A percentile compares a stretch with the other conserved stretches of the same genome.
Evolutionary conservation across 2,329 filamentous ascomycete genomes (phyloP).

Genomic region (Dryadomyces quercus-mongolicae): DNA sequence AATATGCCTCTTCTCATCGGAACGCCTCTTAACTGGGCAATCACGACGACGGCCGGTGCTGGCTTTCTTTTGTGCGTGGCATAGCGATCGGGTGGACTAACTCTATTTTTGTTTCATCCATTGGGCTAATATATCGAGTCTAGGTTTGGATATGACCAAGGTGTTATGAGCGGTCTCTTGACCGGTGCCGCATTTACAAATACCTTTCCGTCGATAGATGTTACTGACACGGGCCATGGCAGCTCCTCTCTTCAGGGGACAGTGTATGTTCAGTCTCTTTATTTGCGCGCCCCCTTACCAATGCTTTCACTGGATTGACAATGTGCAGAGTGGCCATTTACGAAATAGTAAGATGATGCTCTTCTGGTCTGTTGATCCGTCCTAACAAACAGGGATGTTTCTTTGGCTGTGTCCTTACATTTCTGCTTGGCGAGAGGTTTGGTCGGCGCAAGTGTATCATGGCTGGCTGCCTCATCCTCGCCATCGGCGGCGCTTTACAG

Average conservation of each 20-base stretch:
- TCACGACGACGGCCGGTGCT: no score
- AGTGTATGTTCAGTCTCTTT: constrained; percentile 14
- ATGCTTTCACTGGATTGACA: no score
- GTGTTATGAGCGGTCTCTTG: constrained; percentile 40
- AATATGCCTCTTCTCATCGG: no score
- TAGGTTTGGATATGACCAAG: constrained; percentile 12
- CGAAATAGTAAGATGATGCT: not conserved
- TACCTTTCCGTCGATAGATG: constrained; percentile 23
- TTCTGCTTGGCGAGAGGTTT: constrained; percentile 4
- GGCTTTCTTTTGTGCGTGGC: no score
- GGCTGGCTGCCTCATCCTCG: not conserved
- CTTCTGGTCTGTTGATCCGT: no score
- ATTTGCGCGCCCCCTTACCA: no score
- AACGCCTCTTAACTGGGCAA: no score
- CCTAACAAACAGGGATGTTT: constrained; percentile 2
- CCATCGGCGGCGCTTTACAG: constrained; percentile 3
- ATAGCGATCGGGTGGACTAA: no score
- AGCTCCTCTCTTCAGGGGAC: constrained; percentile 34
- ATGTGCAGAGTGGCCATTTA: constrained; percentile 21
- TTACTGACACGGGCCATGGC: constrained; percentile 9
- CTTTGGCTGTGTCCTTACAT: constrained; percentile 6
- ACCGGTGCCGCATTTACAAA: constrained; percentile 35
- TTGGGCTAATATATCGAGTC: no score
- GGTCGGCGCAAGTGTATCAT: constrained; percentile 6
- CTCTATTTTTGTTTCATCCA: no score